Base-by-base conservation (phyloP, 2,329 filamentous ascomycete genomes). In the Aspergillus tamarii region DNA sequence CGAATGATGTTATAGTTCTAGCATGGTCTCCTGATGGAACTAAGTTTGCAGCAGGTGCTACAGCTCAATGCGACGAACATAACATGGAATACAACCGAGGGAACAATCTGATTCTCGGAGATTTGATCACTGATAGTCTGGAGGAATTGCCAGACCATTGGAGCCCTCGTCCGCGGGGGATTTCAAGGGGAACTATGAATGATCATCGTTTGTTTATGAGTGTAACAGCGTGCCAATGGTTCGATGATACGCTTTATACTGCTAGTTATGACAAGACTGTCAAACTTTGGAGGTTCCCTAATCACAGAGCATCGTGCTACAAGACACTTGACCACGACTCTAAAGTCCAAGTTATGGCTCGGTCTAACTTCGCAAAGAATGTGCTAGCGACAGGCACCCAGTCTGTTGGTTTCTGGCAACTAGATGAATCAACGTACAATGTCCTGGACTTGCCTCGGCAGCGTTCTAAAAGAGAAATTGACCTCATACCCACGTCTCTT, bases 81-180 rank as follows among this genome's bases (percentile, higher is more conserved):
- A 85, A 82, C n/a, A 85, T 87, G 82, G 83, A 86, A 46, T 89
- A 89, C 69, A 89, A 89, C 63, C 77, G 84, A 45, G 77, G 80
- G 0, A 84, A 86, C 63, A 89, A 89, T 67, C 75, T 89, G 1
- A 69, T 89, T 1, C 72, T 86, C 41, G 87, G 87, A 1, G 77
- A 85, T 64, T 65, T 81, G 3, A 66, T 70, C 1, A 67, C 69
- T 1, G 81, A 79, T 23, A 69, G 68, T 1, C 70, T 89, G 9
- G 75, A 79, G 59, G 87, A 88, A 65, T 71, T 89, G 0, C 80
- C 84, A 1, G 82, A 85, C 57, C 87, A 89, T 69, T 80, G 79
- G 41, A 72, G 83, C 3, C 68, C 74, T 21, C 80, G 84, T 4
- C 74, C 80, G n/a, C 69, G 69, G 19, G 72, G 80, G 4, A 66